Evolutionary conservation across 78 protist species (phyloP), one percentile per base, ranked within the genome.

Genomic region (Dictyostelium capitatum): DNA sequence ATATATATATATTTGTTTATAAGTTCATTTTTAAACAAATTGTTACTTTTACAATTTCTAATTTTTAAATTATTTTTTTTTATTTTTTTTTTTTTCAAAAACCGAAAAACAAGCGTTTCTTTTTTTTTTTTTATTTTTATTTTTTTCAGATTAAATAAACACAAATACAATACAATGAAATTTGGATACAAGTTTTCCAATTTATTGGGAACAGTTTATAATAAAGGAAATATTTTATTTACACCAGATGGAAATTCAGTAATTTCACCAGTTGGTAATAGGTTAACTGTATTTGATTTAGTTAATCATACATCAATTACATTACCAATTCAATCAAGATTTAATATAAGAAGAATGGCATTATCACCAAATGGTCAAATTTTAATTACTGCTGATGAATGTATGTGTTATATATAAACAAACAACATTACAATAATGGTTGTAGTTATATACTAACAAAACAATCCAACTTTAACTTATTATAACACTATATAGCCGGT

Each of bases 231-330:
- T 67, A 37, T 98, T 9, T 28, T 97, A 30, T 99, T 98, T 89
- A 91, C 98, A 2, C 96, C 97, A 5, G 99, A 98, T 41, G 99
- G 99, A 14, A 83, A 93, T 50, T 11, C 94, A 12, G 91, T 98
- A 11, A 51, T 97, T 73, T 73, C 96, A 67, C 98, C 99, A 1
- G 99, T 98, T 11, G 99, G 99, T 67, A 98, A 98, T 59, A 95
- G 99, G 50, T 82, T 99, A 37, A 25, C 97, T 7, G 92, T 94
- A n/a, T 98, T 97, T 41, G 98, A 98, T 56, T 25, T 83, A 12
- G 70, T 82, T 28, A 91, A 92, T 75, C 79, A 96, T 82, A 85
- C 50, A 28, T 48, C 91, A 17, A 11, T 56, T 51, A 97, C 98
- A 1, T 57, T 97, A 32, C 97, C 98, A 11, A 47, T 92, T 54